Conservation (phyloP, 257 asterid species). For the Gentiana straminea region DNA sequence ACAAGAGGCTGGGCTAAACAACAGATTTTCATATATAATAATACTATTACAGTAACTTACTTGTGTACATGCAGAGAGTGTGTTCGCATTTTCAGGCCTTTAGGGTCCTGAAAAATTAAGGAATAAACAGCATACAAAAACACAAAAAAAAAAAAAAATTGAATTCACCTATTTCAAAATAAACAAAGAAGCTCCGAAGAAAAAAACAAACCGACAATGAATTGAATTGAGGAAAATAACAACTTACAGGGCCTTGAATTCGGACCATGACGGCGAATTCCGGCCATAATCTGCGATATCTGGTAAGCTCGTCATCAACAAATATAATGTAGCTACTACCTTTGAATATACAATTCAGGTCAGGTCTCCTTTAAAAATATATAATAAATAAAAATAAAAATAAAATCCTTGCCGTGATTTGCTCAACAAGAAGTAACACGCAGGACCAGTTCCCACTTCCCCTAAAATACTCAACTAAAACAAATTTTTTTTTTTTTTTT, state of each 20-base stretch:
- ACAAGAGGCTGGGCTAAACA: too few species aligned
- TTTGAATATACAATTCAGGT: too few species aligned
- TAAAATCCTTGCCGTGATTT: too few species aligned
- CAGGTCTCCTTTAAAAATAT: too few species aligned
- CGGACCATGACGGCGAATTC: constrained; percentile 81
- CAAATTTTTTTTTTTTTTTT: too few species aligned
- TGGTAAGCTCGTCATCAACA: constrained; percentile 52
- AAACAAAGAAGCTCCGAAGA: constrained; percentile 1
- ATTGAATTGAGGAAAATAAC: background rate
- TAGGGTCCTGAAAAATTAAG: constrained; percentile 61
- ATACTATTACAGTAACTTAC: constrained; percentile 28
- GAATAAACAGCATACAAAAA: background rate
- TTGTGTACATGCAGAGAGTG: constrained; percentile 87
- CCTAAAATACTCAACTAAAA: too few species aligned
- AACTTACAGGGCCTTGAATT: constrained; percentile 95
- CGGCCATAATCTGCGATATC: constrained; percentile 79
- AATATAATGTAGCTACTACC: background rate
- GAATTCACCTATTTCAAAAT: background rate
- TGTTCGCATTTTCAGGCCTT: constrained; percentile 86
- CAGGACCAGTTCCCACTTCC: too few species aligned
- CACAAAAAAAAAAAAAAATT: background rate
- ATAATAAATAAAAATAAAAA: too few species aligned
- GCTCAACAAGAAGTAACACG: too few species aligned
- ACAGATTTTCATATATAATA: too few species aligned
- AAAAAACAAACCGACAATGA: background rate